Conservation (phyloP, 352 stramenopile genomes). For the Globisporangium canariense region DNA sequence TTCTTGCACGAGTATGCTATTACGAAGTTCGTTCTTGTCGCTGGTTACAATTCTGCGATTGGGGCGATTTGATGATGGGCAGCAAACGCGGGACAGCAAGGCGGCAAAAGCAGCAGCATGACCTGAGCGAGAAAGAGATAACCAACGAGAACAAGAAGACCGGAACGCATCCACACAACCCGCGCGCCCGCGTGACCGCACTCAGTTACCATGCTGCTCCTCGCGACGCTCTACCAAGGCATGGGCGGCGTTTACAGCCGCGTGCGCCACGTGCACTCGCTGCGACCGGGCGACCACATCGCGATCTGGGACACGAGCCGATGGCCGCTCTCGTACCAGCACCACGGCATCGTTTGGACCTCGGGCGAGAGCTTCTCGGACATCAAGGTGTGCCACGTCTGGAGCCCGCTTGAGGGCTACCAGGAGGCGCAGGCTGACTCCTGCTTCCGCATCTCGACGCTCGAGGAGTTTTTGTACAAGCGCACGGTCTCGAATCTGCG, state of each 20-base stretch:
- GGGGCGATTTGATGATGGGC: constrained; percentile 1
- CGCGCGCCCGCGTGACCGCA: neutral
- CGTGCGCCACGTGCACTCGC: constrained; percentile 63
- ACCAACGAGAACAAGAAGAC: neutral
- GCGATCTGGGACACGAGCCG: constrained; percentile 84
- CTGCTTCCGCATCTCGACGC: constrained; percentile 83
- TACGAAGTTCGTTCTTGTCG: neutral
- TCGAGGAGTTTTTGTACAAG: constrained; percentile 78
- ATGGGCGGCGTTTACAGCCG: constrained; percentile 83
- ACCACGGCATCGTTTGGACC: constrained; percentile 83
- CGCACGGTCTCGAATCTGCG: constrained; percentile 58
- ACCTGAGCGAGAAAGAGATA: neutral
- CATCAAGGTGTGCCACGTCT: constrained; percentile 81
- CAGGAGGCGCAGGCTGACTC: constrained; percentile 78
- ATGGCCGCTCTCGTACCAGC: constrained; percentile 84
- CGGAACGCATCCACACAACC: neutral
- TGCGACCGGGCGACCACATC: constrained; percentile 82
- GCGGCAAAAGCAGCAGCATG: neutral
- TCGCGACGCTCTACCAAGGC: constrained; percentile 13
- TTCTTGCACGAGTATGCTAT: neutral
- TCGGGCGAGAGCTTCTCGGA: constrained; percentile 60
- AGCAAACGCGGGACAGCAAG: neutral
- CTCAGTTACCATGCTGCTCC: constrained; percentile 10
- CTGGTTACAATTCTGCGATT: constrained; percentile 11
- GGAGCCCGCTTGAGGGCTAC: constrained; percentile 75